These are phyloP conservation scores for Naganishia vishniacii DNA, from an alignment of 768 basidiomycete genomes.

Conservation along the genomic window DNA sequence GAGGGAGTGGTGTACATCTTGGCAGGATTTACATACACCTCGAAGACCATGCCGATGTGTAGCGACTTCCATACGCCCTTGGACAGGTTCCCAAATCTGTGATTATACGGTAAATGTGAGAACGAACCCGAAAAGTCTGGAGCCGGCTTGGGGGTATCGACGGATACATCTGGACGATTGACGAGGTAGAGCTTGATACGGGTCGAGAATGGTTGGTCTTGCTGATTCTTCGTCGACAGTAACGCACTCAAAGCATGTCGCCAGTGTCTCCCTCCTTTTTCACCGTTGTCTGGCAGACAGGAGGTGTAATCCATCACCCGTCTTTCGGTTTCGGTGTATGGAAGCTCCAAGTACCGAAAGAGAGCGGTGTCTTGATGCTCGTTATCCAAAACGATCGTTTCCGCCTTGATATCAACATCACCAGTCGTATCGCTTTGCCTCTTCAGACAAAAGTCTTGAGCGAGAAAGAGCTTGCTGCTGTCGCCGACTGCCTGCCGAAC, in stretches of 20 bases:
- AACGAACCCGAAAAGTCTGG: background rate
- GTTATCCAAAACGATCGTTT: background rate
- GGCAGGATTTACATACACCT: background rate
- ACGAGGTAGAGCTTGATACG: background rate
- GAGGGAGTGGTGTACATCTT: background rate
- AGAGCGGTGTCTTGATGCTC: background rate
- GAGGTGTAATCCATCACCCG: background rate
- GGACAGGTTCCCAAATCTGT: background rate
- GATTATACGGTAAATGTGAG: background rate
- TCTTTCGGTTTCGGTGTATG: background rate
- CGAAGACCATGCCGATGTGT: background rate
- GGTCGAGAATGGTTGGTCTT: conserved; percentile 6
- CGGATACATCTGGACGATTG: background rate
- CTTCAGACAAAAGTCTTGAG: background rate
- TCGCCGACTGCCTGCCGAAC: background rate
- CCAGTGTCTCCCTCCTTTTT: background rate
- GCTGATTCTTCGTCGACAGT: background rate
- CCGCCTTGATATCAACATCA: background rate
- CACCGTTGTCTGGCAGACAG: background rate
- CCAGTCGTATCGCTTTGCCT: background rate
- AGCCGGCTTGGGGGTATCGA: background rate
- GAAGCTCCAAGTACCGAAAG: background rate
- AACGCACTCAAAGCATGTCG: background rate
- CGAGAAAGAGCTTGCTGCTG: background rate
- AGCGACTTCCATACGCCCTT: conserved; percentile 5